Conservation (phyloP, 306 rosid species). For the Canavalia gladiata region DNA sequence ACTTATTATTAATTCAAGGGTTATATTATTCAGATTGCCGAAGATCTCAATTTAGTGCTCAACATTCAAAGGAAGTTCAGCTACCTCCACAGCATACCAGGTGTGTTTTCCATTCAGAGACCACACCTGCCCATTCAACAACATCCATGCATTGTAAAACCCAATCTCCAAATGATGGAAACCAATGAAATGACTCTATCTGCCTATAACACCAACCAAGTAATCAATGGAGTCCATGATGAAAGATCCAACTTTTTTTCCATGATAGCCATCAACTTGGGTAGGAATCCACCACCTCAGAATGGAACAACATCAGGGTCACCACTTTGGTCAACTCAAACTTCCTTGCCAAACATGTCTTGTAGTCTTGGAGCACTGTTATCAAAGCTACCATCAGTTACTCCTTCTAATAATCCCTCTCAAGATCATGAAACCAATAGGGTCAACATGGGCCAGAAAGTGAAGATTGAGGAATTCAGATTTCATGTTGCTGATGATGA, state of each 20-base stretch:
- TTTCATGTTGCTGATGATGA: constrained; percentile 40
- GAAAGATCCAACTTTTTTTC: constrained; percentile 59
- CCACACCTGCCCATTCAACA: constrained; percentile 71
- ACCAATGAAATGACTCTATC: constrained; percentile 55
- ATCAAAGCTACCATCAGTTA: constrained; percentile 53
- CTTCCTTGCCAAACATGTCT: constrained; percentile 65
- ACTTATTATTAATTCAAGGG: neutral
- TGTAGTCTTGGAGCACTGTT: constrained; percentile 60
- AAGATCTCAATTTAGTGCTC: constrained; percentile 79
- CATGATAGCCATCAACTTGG: constrained; percentile 65
- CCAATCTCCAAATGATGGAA: constrained; percentile 60
- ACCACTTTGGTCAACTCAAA: constrained; percentile 61
- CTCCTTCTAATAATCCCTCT: constrained; percentile 21
- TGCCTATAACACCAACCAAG: constrained; percentile 46
- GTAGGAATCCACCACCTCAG: constrained; percentile 64
- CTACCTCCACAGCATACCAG: constrained; percentile 86
- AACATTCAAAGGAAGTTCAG: constrained; percentile 79
- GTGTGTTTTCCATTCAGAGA: constrained; percentile 76
- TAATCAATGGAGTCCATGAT: constrained; percentile 59
- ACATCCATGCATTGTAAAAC: constrained; percentile 68
- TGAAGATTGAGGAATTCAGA: constrained; percentile 49
- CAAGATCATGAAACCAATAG: constrained; percentile 45
- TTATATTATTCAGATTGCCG: constrained; percentile 63
- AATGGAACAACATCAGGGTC: constrained; percentile 50
- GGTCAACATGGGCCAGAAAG: constrained; percentile 43